Conservation (phyloP, 306 rosid genomes). For the Mimosa bimucronata region DNA sequence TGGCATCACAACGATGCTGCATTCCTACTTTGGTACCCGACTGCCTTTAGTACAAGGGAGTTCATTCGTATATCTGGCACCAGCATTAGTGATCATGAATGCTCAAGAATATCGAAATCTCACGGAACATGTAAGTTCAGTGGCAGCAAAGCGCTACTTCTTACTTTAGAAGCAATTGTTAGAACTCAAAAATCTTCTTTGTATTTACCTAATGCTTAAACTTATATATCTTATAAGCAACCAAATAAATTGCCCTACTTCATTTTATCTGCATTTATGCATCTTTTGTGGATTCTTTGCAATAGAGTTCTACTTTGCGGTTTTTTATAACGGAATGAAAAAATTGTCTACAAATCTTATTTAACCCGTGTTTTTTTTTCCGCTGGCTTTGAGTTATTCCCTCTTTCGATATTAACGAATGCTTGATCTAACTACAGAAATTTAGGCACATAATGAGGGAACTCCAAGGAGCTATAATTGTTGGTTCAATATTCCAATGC, state of each 20-base stretch:
- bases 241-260: not conserved
- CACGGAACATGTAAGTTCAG: constrained; percentile 73
- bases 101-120: constrained; percentile 85
- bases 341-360: constrained; percentile 17
- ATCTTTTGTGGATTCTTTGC: constrained; percentile 14
- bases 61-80: constrained; percentile 91
- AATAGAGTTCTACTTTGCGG: not conserved
- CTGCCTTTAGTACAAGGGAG: constrained; percentile 98
- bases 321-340: constrained; percentile 17
- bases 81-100: constrained; percentile 79
- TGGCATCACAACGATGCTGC: constrained; percentile 82
- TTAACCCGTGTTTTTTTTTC: constrained; percentile 22
- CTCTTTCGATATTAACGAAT: constrained; percentile 34
- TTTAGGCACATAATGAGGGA: constrained; percentile 96
- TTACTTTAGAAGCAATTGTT: constrained; percentile 28
- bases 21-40: constrained; percentile 84
- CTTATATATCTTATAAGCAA: not conserved
- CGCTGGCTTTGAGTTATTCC: constrained; percentile 26
- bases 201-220: not conserved
- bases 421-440: constrained; percentile 61
- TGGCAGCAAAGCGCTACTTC: constrained; percentile 15
- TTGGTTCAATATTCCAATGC: constrained; percentile 87
- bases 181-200: constrained; percentile 18
- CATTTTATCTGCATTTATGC: constrained; percentile 20
- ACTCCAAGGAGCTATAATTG: constrained; percentile 94